Base-by-base conservation (phyloP, 345 rosid species). In the Arabis hirsuta region DNA sequence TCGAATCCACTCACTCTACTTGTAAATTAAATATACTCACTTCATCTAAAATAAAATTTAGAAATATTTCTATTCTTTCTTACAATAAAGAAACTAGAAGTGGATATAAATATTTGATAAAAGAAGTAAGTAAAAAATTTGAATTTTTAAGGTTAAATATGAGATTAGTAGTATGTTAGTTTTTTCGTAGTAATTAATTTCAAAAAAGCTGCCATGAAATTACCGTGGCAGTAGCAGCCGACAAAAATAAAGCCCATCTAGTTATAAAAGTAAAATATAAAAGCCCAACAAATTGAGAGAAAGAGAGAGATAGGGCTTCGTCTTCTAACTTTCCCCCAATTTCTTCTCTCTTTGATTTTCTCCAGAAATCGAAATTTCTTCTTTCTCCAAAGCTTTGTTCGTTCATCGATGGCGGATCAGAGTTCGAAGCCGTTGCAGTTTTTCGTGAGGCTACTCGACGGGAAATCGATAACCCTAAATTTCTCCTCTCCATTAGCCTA, bases 391-490 rank as follows among this genome's bases (percentile, higher is more conserved):
- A 64, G 73, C 57, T 76, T 24, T 13, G 8, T 1, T 47, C 0
- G 47, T 60, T 57, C 29, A 64, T 67, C 78, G 16, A 84, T 84
- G 90, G 88, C 80, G 64, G 76, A 69, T 48, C 80, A 54, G 29
- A 64, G 20, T 12, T 55, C 76, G 7, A 75, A 55, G 62, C 73
- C 81, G 26, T 70, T 88, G 63, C 96, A 87, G 79, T 81, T 91
- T 64, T 91, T 91, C 79, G 92, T 84, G 4, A 85, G 70, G 72
- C 87, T 90, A 64, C 85, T 87, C 0, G 64, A 82, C 54, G 96
- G 98, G 5, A 77, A 76, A 78, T 90, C 97, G 3, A 14, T 78
- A 53, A 78, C 82, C 62, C 79, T 95, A 46, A 56, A 41, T 36
- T 91, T 95, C 81, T 7, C 78, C 0, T 54, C 76, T 60, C 79